Evolutionary conservation across 495 filamentous ascomycete genomes (phyloP), one percentile per base, ranked within the genome.

Genomic region (Penicillium turbatum): DNA sequence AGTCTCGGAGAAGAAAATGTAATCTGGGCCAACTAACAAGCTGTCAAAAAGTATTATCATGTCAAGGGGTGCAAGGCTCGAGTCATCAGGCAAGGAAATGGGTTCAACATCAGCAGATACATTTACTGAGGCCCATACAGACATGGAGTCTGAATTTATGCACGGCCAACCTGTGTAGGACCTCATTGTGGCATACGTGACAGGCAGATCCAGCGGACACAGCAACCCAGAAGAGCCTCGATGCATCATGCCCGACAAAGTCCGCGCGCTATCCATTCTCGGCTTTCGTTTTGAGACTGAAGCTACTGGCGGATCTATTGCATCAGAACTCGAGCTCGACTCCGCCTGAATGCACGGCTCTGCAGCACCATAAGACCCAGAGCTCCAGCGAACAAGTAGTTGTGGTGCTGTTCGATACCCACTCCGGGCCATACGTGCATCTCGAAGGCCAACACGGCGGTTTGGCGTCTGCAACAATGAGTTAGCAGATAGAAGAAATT

Each of bases 31-130:
- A 24, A 55, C 63, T 47, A 36, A 66, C 64, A 62, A 17, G 11
- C 17, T 45, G n/a, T 67, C 61, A 41, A 67, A 46, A 10, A 67
- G 51, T 56, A 66, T 55, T n/a, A 63, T 48, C 15, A 57, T 45
- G 34, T 67, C 64, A 19, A 67, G 51, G 1, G 64, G 59, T 3
- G 64, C 59, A 48, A 57, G 48, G 7, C 11, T 44, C 5, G 63
- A 53, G 13, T 35, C 29, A 15, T 51, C 63, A 6, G 52, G 54
- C 12, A 55, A 34, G 12, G 48, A 46, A 16, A 59, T 45, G 6
- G 60, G 43, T 16, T 36, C 53, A 48, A 67, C 57, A 56, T 69
- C 64, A 19, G 48, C 60, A 37, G 53, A 51, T 5, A 70, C 49
- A 37, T 63, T 53, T 9, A 71, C 55, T 8, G 60, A 59, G 10